A percentile compares a stretch with the other conserved stretches of the same genome.
phyloP scores from a whole-genome alignment of 1,139 yeast genomes.

The Zygoascus meyerae region DNA sequence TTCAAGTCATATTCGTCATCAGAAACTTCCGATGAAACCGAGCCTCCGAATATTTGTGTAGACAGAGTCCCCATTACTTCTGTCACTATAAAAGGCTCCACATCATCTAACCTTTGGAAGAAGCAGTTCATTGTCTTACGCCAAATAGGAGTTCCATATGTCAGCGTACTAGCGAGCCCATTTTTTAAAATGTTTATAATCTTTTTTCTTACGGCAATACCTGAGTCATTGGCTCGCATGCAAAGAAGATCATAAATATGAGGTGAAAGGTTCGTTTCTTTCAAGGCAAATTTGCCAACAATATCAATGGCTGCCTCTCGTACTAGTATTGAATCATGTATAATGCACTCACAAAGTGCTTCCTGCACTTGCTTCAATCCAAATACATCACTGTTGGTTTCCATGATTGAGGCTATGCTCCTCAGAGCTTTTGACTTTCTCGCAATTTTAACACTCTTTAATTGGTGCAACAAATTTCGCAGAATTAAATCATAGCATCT shows the following conservation, averaged over 20 bases:
- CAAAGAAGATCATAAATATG: constrained; percentile 49
- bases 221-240: constrained; percentile 50
- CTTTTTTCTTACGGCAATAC: constrained; percentile 59
- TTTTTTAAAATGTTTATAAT: constrained; percentile 49
- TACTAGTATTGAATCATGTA: constrained; percentile 63
- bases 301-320: constrained; percentile 72
- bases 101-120: constrained; percentile 57
- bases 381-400: constrained; percentile 48
- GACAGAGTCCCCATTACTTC: constrained; percentile 40
- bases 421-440: constrained; percentile 62
- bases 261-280: constrained; percentile 42
- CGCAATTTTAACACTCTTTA: constrained; percentile 52
- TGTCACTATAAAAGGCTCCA: constrained; percentile 53
- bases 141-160: constrained; percentile 36
- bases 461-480: constrained; percentile 42
- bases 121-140: constrained; percentile 38
- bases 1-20: not conserved
- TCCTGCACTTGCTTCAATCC: constrained; percentile 46
- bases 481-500: constrained; percentile 50
- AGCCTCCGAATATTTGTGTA: constrained; percentile 42
- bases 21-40: constrained; percentile 4
- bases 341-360: constrained; percentile 47
- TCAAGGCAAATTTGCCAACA: constrained; percentile 45
- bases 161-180: too few relatives aligned
- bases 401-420: constrained; percentile 46